A percentile compares a stretch with the other conserved stretches of the same genome.
Conservation (phyloP, 2,329 filamentous ascomycete species). For the Trichoderma sp. region DNA sequence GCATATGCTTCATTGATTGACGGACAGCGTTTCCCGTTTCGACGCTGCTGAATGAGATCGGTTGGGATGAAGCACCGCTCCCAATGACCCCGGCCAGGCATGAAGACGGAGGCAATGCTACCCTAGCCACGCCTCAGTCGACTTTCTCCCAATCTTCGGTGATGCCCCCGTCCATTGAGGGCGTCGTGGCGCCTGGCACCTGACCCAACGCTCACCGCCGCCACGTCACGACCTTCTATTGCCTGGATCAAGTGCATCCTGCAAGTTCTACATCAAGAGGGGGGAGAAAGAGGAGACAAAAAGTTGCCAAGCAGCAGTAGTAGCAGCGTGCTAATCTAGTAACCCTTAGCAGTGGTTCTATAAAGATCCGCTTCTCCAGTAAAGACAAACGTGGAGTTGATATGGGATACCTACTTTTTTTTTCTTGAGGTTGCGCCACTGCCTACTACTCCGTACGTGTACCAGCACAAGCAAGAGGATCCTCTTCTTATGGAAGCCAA, state of each 20-base stretch:
- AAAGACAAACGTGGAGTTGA: constrained; percentile 21
- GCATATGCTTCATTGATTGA: background rate
- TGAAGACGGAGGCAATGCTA: constrained; percentile 26
- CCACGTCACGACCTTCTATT: constrained; percentile 28
- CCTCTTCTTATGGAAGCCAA: constrained; percentile 1
- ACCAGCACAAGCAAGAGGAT: background rate
- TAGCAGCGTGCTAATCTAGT: constrained; percentile 14
- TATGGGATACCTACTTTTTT: background rate
- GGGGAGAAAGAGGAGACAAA: constrained; percentile 16
- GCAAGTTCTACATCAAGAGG: constrained; percentile 8
- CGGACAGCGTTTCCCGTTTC: background rate
- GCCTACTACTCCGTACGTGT: background rate
- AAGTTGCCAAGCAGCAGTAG: constrained; percentile 5
- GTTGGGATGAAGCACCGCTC: constrained; percentile 7
- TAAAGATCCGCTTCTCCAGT: constrained; percentile 9
- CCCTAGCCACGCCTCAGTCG: constrained; percentile 18
- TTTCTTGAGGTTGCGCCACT: constrained; percentile 6
- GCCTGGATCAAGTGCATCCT: constrained; percentile 4
- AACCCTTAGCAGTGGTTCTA: background rate
- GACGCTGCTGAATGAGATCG: background rate
- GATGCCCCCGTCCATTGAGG: constrained; percentile 13
- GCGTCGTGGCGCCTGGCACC: constrained; percentile 21
- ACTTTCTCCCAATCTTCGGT: constrained; percentile 12
- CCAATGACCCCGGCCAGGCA: constrained; percentile 17
- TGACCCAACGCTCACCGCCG: constrained; percentile 27